Percentiles rank a stretch among this genome's conserved stretches.
These are phyloP conservation scores for Bruguiera parviflora DNA, from an alignment of 345 rosid species.

Conservation along the genomic window DNA sequence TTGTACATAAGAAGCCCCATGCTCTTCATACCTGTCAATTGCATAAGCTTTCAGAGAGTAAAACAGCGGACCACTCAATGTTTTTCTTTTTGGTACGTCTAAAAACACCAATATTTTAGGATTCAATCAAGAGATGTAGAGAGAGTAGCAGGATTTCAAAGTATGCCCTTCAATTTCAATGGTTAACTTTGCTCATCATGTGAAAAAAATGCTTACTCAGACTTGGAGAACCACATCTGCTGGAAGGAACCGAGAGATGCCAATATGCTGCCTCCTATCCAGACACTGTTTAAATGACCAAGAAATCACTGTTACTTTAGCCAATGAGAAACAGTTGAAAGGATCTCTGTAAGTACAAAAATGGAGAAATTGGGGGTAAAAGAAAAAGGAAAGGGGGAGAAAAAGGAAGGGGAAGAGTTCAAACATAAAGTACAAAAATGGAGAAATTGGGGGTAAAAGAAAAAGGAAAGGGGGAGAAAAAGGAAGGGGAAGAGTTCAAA, in stretches of 20 bases:
- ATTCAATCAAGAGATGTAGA: not conserved
- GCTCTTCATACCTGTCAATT: conserved; percentile 85
- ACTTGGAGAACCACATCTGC: conserved; percentile 97
- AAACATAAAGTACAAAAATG: no score
- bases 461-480: no score
- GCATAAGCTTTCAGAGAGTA: not conserved
- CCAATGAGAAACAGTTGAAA: not conserved
- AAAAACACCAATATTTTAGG: no score
- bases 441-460: no score
- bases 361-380: no score
- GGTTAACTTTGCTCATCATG: not conserved
- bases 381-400: no score
- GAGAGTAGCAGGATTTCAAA: not conserved
- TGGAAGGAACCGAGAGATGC: conserved; percentile 93
- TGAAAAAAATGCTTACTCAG: conserved; percentile 48
- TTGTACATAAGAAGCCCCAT: conserved; percentile 91
- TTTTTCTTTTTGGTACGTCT: no score
- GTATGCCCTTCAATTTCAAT: not conserved
- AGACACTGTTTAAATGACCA: conserved; percentile 57
- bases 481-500: no score
- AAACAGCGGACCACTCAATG: no score
- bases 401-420: no score
- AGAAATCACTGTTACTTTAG: not conserved
- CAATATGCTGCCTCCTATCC: conserved; percentile 90
- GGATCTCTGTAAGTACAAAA: no score